Evolutionary conservation across 306 rosid species (phyloP), one percentile per base, ranked within the genome.

Genomic region (Vigna hirtella): DNA sequence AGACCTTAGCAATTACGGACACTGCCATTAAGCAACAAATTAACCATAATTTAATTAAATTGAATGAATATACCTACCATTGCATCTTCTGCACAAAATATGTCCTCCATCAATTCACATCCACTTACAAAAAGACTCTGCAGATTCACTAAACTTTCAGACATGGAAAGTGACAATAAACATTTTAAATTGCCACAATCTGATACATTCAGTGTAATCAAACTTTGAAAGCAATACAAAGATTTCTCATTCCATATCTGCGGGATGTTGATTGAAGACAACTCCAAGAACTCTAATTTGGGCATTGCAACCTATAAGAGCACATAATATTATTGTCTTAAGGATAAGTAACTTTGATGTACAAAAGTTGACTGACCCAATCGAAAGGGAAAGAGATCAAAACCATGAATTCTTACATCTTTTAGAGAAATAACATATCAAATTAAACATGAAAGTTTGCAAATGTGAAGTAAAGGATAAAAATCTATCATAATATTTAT

Each of bases 231-330:
- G 12, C 28, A n/a, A 9, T 40, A 5, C 9, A 32, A 38, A 43
- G 18, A 51, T 15, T 18, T 77, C 9, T 76, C 73, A 9, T 20
- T 70, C 72, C 77, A 70, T 48, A 76, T 76, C 59, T 51, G 32
- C 0, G 26, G 16, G 1, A 57, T 47, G 22, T 51, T 62, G 38
- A 81, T 69, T 40, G 73, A 81, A 62, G 42, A 75, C 43, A 76
- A 18, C 47, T 76, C 32, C 77, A 82, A 82, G 17, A 32, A 24
- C 47, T 81, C 81, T 47, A 81, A 71, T 2, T 81, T 76, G 57
- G 81, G 81, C 22, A 76, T 8, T 43, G 38, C 24, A 17, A 82
- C 72, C 85, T 82, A 55, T 22, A 32, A 58, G 30, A 40, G 6
- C 47, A 24, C 13, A 7, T 17, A 64, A 12, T 22, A 36, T 34